phyloP scores from a whole-genome alignment of 345 rosid genomes.

The Moringa oleifera region DNA sequence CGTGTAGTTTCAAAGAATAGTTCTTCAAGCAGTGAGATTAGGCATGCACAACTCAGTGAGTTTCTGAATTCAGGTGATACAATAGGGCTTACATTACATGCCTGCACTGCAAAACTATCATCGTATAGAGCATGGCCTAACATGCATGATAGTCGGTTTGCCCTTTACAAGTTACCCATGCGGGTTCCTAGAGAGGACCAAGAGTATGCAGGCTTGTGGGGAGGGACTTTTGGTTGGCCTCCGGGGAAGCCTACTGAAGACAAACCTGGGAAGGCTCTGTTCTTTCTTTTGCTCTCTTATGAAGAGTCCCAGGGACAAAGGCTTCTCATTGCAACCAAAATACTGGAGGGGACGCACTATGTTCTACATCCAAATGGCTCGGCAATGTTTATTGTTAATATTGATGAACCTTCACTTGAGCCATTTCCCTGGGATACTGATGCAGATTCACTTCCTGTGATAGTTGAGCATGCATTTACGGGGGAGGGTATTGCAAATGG shows the following conservation, averaged over 20 bases:
- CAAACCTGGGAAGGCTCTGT: conserved; percentile 72
- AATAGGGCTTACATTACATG: conserved; percentile 50
- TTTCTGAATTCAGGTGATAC: conserved; percentile 61
- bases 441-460: conserved; percentile 45
- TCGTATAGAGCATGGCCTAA: conserved; percentile 84
- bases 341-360: conserved; percentile 83
- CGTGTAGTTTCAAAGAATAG: conserved; percentile 26
- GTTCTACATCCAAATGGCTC: conserved; percentile 90
- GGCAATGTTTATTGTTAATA: conserved; percentile 70
- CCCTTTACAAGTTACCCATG: conserved; percentile 70
- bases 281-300: conserved; percentile 71
- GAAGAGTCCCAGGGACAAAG: conserved; percentile 50
- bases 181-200: conserved; percentile 38
- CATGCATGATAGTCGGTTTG: conserved; percentile 69
- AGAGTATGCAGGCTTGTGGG: conserved; percentile 82
- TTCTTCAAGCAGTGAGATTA: conserved; percentile 53
- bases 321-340: conserved; percentile 72
- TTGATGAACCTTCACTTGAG: conserved; percentile 62
- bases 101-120: conserved; percentile 46
- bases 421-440: conserved; percentile 65
- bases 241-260: conserved; percentile 63
- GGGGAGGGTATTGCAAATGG: conserved; percentile 89
- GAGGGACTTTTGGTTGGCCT: conserved; percentile 91
- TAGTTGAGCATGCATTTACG: conserved; percentile 40
- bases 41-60: conserved; percentile 44